Evolutionary conservation across 2,329 filamentous ascomycete species (phyloP), one percentile per base, ranked within the genome.

Genomic region (Neurospora sp.): DNA sequence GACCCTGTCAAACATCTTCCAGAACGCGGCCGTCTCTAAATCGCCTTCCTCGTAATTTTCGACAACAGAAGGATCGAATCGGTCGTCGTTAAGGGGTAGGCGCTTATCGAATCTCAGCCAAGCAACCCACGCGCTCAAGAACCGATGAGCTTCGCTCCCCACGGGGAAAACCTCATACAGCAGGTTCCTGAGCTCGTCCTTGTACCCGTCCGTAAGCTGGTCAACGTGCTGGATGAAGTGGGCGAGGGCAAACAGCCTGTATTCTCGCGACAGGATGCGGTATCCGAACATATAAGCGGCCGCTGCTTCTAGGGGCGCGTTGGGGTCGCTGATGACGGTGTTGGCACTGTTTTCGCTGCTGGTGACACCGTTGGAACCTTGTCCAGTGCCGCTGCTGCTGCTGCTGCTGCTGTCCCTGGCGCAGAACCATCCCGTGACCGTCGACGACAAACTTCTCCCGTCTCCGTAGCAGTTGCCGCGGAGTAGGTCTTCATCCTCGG

Each of bases 211-310:
- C 23, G 46, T 23, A 13, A 58, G 23, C 19, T 17, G 23, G 46
- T 58, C 46, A 23, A 58, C 13, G 46, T 58, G 46, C 46, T 58
- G 46, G 23, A 58, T 58, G 46, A 58, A 28, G 10, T 58, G 46
- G 23, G 19, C 46, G 46, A 58, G 46, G 23, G 46, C 46, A 8
- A 58, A 58, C 3, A 58, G 46, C 23, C 19, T 13, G 46, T 58
- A 28, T 5, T 28, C 36, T 6, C 23, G 15, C 3, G 66, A 62
- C 15, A 72, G 52, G 6, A 73, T 62, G 58, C 72, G 68, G 66
- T 73, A 71, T 33, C 69, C 72, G 19, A 73, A 68, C 6, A 68
- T 67, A 66, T 70, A 73, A 36, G 71, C 70, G 17, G 46, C 58
- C 52, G 72, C 72, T 23, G 67, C 39, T 28, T 69, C 68, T 38